phyloP scores from a whole-genome alignment of 2,329 filamentous ascomycete genomes.

The Exserohilum turcica region DNA sequence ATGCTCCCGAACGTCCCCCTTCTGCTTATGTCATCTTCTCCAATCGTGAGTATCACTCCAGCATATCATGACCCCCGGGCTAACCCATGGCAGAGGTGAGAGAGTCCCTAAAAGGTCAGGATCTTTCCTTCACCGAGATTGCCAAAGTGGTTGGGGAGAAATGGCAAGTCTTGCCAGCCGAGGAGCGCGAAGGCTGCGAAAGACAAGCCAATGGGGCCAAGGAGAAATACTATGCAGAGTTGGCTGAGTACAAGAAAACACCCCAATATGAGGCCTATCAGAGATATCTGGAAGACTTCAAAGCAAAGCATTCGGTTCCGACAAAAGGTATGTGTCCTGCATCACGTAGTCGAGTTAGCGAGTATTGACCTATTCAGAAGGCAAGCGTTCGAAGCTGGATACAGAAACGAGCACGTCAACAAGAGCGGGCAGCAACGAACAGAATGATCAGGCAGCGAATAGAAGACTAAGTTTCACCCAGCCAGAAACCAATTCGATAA shows the following conservation, averaged over 20 bases:
- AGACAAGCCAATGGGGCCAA: slow-evolving; percentile 73
- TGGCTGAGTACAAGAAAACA: slow-evolving; percentile 79
- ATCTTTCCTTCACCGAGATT: slow-evolving; percentile 80
- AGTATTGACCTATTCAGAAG: slow-evolving; percentile 41
- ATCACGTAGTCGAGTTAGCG: slow-evolving; percentile 2
- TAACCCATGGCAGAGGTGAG: slow-evolving; percentile 65
- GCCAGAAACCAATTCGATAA: slow-evolving; percentile 21
- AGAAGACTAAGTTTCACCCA: slow-evolving; percentile 39
- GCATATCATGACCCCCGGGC: not conserved
- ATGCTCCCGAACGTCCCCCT: slow-evolving; percentile 78
- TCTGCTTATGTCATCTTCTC: slow-evolving; percentile 87
- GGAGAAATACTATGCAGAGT: slow-evolving; percentile 74
- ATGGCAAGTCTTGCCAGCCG: slow-evolving; percentile 73
- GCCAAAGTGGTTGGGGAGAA: slow-evolving; percentile 81
- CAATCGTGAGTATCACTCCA: slow-evolving; percentile 65
- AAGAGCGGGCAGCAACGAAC: slow-evolving; percentile 39
- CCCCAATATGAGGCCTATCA: slow-evolving; percentile 69
- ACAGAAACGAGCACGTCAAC: slow-evolving; percentile 43
- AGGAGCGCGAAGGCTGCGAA: slow-evolving; percentile 74
- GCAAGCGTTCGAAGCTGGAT: slow-evolving; percentile 53
- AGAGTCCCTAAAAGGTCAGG: slow-evolving; percentile 76
- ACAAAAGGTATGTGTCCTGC: slow-evolving; percentile 40
- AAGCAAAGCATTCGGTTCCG: slow-evolving; percentile 64
- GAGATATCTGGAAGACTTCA: slow-evolving; percentile 77
- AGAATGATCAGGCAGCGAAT: slow-evolving; percentile 30